A percentile compares a stretch with the other conserved stretches of the same genome.
These are phyloP conservation scores for Ophiostoma populinum DNA, from an alignment of 2,329 filamentous ascomycete species.

Conservation along the genomic window DNA sequence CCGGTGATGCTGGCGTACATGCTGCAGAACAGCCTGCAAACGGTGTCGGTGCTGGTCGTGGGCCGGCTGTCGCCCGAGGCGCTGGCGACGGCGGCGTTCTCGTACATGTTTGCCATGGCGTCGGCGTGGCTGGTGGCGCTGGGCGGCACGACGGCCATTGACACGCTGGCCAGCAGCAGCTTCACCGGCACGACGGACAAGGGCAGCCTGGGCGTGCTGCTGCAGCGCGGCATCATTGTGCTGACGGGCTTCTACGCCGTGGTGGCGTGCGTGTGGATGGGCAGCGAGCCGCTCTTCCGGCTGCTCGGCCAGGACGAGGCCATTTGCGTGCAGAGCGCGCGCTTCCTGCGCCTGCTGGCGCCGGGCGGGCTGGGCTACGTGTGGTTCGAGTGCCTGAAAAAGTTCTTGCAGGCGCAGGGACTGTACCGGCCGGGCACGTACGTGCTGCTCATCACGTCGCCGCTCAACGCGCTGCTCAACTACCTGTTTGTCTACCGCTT, in stretches of 20 bases:
- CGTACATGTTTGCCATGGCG: conserved; percentile 87
- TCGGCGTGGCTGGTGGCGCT: conserved; percentile 76
- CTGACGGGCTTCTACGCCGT: conserved; percentile 56
- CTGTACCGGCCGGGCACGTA: conserved; percentile 74
- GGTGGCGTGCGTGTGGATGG: conserved; percentile 53
- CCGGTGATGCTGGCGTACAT: conserved; percentile 75
- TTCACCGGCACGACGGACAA: conserved; percentile 71
- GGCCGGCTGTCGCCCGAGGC: conserved; percentile 66
- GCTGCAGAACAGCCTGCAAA: conserved; percentile 73
- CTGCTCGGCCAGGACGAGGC: conserved; percentile 61
- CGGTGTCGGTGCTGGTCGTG: conserved; percentile 63
- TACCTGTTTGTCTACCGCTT: conserved; percentile 62
- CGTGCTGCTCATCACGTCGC: conserved; percentile 66
- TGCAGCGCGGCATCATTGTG: conserved; percentile 62
- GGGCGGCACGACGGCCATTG: conserved; percentile 70
- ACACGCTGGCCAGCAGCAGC: conserved; percentile 66
- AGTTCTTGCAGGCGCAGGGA: conserved; percentile 78
- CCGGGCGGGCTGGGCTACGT: conserved; percentile 75
- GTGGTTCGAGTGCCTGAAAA: conserved; percentile 75
- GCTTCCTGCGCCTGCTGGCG: conserved; percentile 55
- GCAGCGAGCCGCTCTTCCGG: conserved; percentile 54
- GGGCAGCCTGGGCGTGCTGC: conserved; percentile 57
- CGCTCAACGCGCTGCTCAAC: conserved; percentile 65
- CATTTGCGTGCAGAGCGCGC: conserved; percentile 55
- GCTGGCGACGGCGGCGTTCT: conserved; percentile 67